Evolutionary conservation across 345 rosid genomes (phyloP).

Genomic region (Camelina laxa): DNA sequence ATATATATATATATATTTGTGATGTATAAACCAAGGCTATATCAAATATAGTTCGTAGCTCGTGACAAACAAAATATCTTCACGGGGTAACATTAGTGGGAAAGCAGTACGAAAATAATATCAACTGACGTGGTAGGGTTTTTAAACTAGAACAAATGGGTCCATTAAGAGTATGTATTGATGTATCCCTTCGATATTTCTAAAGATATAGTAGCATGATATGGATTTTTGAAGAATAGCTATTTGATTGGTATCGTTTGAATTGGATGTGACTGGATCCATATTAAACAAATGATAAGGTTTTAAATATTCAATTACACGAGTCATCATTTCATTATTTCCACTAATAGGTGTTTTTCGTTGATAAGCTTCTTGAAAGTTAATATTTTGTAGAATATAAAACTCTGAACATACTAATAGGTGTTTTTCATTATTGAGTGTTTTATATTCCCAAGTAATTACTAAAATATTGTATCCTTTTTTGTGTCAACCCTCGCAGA

Average conservation of each 20-base stretch:
- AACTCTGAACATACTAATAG: not conserved
- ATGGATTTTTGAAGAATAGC: not conserved
- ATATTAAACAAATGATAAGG: not conserved
- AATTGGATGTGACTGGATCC: not conserved
- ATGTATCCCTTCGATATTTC: not conserved
- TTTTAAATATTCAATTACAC: not conserved
- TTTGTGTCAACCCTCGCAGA: not conserved
- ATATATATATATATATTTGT: too few species aligned
- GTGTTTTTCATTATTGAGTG: not conserved
- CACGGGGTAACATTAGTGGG: conserved; percentile 5
- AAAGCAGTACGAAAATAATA: not conserved
- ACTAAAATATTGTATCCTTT: not conserved
- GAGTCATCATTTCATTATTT: not conserved
- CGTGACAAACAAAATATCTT: not conserved
- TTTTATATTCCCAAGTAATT: not conserved
- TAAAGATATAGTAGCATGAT: not conserved
- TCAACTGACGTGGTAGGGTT: not conserved
- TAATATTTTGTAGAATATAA: not conserved
- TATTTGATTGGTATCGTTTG: not conserved
- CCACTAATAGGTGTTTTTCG: not conserved
- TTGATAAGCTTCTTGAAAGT: not conserved
- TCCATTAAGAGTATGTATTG: not conserved
- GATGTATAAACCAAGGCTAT: not conserved
- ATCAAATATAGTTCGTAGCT: not conserved
- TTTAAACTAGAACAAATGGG: not conserved